Base-by-base conservation (phyloP, 202 grass and related monocot genomes). In the Zoysia matrella region DNA sequence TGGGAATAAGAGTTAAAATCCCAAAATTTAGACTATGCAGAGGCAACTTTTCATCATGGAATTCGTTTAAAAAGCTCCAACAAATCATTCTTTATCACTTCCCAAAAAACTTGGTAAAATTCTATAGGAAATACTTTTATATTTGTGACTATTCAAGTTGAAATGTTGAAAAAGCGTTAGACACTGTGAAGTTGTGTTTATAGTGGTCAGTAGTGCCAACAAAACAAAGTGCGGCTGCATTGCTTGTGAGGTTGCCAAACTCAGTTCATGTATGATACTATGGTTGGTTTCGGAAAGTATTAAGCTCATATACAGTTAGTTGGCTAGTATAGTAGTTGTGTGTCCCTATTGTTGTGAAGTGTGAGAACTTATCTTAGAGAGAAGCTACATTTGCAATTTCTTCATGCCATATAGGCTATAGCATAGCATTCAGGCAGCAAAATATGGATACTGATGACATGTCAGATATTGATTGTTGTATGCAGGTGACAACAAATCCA, bases 401-500 rank as follows among this genome's bases (percentile, higher is more conserved):
- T 9, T 30, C 64, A 56, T 36, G 16, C 58, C 15, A 52, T 36
- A 3, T 43, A 72, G 10, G 39, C 44, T 70, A 65, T 52, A 73
- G 46, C 45, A 51, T 71, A 65, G 6, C 36, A 78, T 72, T 54
- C 47, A 52, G 42, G 45, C 3, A 8, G 13, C 36, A 12, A 39
- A 45, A 9, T 86, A 15, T 54, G 12, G 0, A 53, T 41, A 68
- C 75, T 77, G 60, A 61, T 60, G 47, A 57, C 41, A 62, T 80
- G 52, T 80, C 56, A 4, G 4, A 60, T 72, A 72, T 67, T 65
- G 8, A 36, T 85, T 68, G 18, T 72, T 50, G 7, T 91, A 63
- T 89, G 72, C 82, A 98, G 95, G 92, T 94, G 62, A 94, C 95
- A 4, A 92, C 71, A 84, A 98, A 98, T 49, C 95, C 95, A 11